Conservation (phyloP, 768 basidiomycete genomes). For the Boletales sp. region DNA sequence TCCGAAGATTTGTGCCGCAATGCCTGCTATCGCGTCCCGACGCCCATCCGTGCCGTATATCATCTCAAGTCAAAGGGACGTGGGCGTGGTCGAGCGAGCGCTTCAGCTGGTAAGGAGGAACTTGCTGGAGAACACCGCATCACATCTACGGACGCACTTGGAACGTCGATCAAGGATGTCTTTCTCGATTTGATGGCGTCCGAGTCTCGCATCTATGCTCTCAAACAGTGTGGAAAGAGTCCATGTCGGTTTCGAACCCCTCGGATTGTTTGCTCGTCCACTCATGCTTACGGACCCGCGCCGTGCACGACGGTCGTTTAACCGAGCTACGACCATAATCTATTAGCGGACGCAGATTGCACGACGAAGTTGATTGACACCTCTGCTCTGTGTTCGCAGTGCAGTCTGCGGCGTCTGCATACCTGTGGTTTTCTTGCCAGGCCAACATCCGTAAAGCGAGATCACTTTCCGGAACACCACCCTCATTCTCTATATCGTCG, state of each 20-base stretch:
- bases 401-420: conserved; percentile 63
- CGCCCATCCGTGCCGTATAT: conserved; percentile 45
- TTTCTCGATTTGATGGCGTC: conserved; percentile 69
- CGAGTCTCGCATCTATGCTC: conserved; percentile 6
- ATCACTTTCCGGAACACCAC: conserved; percentile 37
- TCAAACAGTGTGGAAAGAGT: conserved; percentile 27
- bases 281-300: conserved; percentile 43
- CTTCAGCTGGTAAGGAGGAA: conserved; percentile 52
- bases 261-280: conserved; percentile 2
- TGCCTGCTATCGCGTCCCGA: conserved; percentile 40
- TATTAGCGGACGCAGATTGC: conserved; percentile 64
- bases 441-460: conserved; percentile 49
- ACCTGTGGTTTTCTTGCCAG: conserved; percentile 61
- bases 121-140: conserved; percentile 36
- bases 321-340: conserved; percentile 73
- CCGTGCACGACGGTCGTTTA: conserved; percentile 49
- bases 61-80: conserved; percentile 62
- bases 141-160: conserved; percentile 60
- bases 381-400: conserved; percentile 48
- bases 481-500: conserved; percentile 59
- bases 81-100: conserved; percentile 49
- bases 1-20: conserved; percentile 45
- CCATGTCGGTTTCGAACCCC: conserved; percentile 2
- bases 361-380: conserved; percentile 66
- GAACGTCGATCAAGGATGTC: conserved; percentile 77